Conservation (phyloP, 345 rosid species). For the Moringa oleifera region DNA sequence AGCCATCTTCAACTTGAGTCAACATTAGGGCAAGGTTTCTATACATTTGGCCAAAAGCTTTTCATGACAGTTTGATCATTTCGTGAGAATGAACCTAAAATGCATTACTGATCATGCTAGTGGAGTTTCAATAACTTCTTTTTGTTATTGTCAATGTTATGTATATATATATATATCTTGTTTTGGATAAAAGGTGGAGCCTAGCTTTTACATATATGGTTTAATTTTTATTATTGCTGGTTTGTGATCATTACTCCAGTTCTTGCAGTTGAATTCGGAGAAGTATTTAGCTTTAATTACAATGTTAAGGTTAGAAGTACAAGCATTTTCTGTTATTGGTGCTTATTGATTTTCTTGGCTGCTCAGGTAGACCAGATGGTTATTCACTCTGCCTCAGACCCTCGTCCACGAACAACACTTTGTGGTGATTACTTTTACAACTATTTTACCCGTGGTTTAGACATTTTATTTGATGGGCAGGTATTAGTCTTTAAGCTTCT, state of each 20-base stretch:
- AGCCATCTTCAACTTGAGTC: too few species aligned
- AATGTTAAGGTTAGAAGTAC: too few species aligned
- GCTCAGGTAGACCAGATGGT: conserved; percentile 96
- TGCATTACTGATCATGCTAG: too few species aligned
- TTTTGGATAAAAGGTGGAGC: neutral
- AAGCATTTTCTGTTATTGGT: conserved; percentile 3
- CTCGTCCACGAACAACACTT: conserved; percentile 71
- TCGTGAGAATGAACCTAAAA: neutral
- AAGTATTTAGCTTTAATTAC: neutral
- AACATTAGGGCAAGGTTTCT: too few species aligned
- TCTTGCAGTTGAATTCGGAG: neutral
- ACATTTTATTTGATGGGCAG: conserved; percentile 96
- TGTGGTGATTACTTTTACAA: conserved; percentile 97
- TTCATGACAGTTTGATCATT: too few species aligned
- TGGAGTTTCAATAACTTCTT: neutral
- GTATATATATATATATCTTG: too few species aligned
- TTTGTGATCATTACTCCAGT: neutral
- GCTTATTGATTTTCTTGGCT: conserved; percentile 16
- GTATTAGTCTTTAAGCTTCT: conserved; percentile 29
- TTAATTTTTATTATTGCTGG: neutral
- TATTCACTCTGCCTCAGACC: conserved; percentile 89
- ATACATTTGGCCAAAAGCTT: too few species aligned
- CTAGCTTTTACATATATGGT: neutral
- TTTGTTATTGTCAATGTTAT: too few species aligned
- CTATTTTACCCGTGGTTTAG: conserved; percentile 91